Evolutionary conservation across 176 grass and related monocot species (phyloP), one percentile per base, ranked within the genome.

Genomic region (Poa annua): DNA sequence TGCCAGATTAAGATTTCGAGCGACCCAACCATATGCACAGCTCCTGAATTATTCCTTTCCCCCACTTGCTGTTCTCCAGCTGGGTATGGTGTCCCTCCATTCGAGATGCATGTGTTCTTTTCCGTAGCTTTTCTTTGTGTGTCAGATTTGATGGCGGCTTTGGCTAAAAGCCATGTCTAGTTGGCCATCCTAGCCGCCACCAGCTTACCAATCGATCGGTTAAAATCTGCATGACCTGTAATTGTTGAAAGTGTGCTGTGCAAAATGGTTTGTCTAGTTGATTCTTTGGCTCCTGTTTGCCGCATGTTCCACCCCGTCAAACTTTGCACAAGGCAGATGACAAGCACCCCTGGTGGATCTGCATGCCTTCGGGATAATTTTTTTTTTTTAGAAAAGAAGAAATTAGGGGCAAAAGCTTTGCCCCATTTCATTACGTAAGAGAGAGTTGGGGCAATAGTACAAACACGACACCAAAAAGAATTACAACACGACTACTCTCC

Each of bases 131-230:
- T 78, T 53, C 21, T 21, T 50, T 59, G 7, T n/a, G 49, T 68
- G 15, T 65, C 42, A 75, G 13, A 51, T 75, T 74, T 50, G 26
- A 36, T 50, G 70, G 81, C 55, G 25, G 77, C 69, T 85, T 75
- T 75, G 5, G 76, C 49, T 48, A 16, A 56, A 53, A 24, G 19
- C 54, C 54, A 78, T 8, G 69, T 60, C 25, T 26, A 59, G 48
- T 50, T 50, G 48, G 48, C 48, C 48, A 50, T 50, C 13, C 45
- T 71, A 77, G 65, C 66, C 52, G 86, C 51, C 80, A 51, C 73
- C 62, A 41, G 48, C 15, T 5, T 14, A 13, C 47, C 47, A 34
- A 47, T 41, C 74, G 9, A 12, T 29, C 65, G 32, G 64, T 78
- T 53, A 71, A 71, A 29, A 13, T 19, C 20, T 65, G 65, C 45